Evolutionary conservation across 2,329 filamentous ascomycete genomes (phyloP).

Genomic region (Fusarium dimerum): DNA sequence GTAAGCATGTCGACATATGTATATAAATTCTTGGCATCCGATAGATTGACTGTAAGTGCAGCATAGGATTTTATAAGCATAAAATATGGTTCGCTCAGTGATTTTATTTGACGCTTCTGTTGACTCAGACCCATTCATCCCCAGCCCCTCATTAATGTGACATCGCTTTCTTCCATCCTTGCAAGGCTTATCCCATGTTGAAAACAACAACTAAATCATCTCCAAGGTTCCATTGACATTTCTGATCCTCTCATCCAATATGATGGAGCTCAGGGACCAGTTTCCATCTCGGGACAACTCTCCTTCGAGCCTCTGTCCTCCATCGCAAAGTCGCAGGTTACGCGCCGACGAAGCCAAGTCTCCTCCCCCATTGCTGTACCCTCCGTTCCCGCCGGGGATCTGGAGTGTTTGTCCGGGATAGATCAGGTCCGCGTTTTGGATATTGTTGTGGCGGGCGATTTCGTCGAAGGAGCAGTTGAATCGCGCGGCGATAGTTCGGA

Average conservation of each 20-base stretch:
- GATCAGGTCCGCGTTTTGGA: conserved; percentile 44
- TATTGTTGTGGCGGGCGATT: conserved; percentile 40
- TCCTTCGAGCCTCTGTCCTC: conserved; percentile 36
- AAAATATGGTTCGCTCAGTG: too few relatives aligned
- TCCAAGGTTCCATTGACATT: conserved; percentile 34
- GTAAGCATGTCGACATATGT: too few relatives aligned
- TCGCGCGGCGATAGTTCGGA: conserved; percentile 38
- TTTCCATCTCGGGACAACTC: conserved; percentile 34
- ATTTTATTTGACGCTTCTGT: too few relatives aligned
- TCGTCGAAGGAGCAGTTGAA: conserved; percentile 39
- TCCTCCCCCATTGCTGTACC: conserved; percentile 4
- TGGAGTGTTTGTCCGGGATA: conserved; percentile 43
- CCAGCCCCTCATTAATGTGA: too few relatives aligned
- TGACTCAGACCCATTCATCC: too few relatives aligned
- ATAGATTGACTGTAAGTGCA: too few relatives aligned
- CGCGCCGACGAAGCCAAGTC: conserved; percentile 39
- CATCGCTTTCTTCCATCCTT: too few relatives aligned
- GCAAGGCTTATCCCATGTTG: too few relatives aligned
- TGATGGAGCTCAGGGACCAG: conserved; percentile 34
- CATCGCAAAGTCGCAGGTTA: conserved; percentile 38
- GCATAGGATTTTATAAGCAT: too few relatives aligned
- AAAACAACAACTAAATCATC: conserved; percentile 1
- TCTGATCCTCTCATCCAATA: conserved; percentile 37
- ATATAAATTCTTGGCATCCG: too few relatives aligned
- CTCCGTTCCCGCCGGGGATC: conserved; percentile 32